Evolutionary conservation across 345 rosid species (phyloP).

Genomic region (Clarkia xantiana): DNA sequence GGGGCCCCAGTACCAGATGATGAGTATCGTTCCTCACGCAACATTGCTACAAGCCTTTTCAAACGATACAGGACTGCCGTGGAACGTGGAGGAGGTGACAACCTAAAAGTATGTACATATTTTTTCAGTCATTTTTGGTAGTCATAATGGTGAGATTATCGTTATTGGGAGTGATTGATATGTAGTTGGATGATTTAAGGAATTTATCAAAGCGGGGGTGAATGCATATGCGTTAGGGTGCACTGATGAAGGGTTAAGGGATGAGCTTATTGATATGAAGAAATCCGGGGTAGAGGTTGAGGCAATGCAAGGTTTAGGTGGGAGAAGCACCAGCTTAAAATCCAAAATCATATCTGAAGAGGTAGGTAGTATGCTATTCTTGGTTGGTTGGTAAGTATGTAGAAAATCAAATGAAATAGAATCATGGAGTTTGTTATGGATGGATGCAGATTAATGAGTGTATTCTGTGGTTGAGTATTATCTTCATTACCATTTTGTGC

Average conservation of each 20-base stretch:
- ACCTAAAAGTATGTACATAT: slow-evolving; percentile 53
- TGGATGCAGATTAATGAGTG: slow-evolving; percentile 62
- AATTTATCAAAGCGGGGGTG: slow-evolving; percentile 74
- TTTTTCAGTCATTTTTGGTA: background rate
- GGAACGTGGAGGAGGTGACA: slow-evolving; percentile 89
- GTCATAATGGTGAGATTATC: background rate
- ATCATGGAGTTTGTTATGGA: background rate
- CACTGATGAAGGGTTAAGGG: slow-evolving; percentile 57
- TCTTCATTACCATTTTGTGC: slow-evolving; percentile 84
- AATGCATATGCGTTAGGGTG: slow-evolving; percentile 87
- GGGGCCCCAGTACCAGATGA: slow-evolving; percentile 39
- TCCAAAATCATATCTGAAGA: slow-evolving; percentile 47
- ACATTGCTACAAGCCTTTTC: slow-evolving; percentile 75
- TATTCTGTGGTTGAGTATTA: slow-evolving; percentile 77
- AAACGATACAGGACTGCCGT: slow-evolving; percentile 69
- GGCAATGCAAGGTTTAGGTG: slow-evolving; percentile 36
- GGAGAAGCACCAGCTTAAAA: slow-evolving; percentile 46
- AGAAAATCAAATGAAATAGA: too few relatives aligned
- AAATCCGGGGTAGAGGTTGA: slow-evolving; percentile 58
- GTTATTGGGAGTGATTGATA: background rate
- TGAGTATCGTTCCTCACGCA: slow-evolving; percentile 78
- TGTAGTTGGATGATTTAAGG: slow-evolving; percentile 21
- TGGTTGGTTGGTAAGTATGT: background rate
- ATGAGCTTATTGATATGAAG: slow-evolving; percentile 56
- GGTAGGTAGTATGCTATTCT: slow-evolving; percentile 20